phyloP scores from a whole-genome alignment of 495 filamentous ascomycete genomes.

The Hyaloscypha hepaticicola region DNA sequence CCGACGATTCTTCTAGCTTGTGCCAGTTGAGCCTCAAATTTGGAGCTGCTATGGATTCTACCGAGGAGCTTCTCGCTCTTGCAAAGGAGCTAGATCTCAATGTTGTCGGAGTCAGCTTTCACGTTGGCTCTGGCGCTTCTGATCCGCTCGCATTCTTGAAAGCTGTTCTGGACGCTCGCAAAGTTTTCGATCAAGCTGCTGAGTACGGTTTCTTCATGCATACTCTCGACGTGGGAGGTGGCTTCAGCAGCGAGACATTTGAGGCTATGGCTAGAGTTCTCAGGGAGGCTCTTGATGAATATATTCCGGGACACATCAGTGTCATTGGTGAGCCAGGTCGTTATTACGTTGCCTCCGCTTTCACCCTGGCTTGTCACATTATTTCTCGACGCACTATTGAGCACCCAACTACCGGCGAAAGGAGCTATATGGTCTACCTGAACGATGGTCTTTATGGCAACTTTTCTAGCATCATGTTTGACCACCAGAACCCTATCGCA shows the following conservation, averaged over 20 bases:
- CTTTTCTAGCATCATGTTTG: constrained; percentile 98
- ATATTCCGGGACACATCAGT: constrained; percentile 81
- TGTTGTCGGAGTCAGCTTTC: constrained; percentile 95
- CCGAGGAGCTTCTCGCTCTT: constrained; percentile 71
- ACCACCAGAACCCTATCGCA: constrained; percentile 89
- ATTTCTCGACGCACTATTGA: constrained; percentile 91
- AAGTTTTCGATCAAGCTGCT: constrained; percentile 85
- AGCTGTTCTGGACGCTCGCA: constrained; percentile 83
- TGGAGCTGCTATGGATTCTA: constrained; percentile 82
- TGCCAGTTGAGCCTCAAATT: constrained; percentile 97
- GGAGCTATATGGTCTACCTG: constrained; percentile 91
- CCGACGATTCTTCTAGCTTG: constrained; percentile 91
- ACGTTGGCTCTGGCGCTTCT: constrained; percentile 93
- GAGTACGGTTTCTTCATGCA: constrained; percentile 76
- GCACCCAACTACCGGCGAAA: constrained; percentile 48
- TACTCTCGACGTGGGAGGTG: constrained; percentile 91
- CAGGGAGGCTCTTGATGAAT: constrained; percentile 73
- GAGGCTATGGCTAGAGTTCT: constrained; percentile 85
- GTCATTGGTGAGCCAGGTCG: constrained; percentile 96
- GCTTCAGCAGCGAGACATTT: constrained; percentile 85
- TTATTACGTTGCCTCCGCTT: constrained; percentile 91
- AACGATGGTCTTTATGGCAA: constrained; percentile 98
- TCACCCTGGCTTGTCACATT: constrained; percentile 88
- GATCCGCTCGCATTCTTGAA: constrained; percentile 86
- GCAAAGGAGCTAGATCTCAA: constrained; percentile 90